phyloP scores from a whole-genome alignment of 495 filamentous ascomycete species.

The Terfezia claveryi region DNA sequence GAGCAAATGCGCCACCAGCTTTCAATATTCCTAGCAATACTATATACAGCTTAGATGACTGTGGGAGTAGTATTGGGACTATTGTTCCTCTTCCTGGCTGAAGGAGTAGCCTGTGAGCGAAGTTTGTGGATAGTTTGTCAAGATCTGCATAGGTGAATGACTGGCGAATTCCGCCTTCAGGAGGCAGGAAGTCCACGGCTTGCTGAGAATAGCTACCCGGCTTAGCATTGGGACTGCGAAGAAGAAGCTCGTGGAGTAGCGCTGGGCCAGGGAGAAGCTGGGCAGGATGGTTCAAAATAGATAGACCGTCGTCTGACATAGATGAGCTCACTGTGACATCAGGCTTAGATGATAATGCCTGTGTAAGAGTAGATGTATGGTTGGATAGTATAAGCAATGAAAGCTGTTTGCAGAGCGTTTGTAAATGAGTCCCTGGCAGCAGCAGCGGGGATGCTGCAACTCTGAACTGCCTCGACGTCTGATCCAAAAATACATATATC shows the following conservation, averaged over 20 bases:
- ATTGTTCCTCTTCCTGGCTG: constrained; percentile 17
- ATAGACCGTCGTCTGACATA: constrained; percentile 19
- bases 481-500: no score
- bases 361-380: background rate
- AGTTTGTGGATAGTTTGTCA: constrained; percentile 30
- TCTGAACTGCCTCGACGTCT: no score
- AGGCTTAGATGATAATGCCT: no score
- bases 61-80: constrained; percentile 51
- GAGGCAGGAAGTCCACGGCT: constrained; percentile 39
- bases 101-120: constrained; percentile 30
- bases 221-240: constrained; percentile 1
- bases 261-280: constrained; percentile 31
- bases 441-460: background rate
- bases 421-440: background rate
- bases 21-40: constrained; percentile 50
- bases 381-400: background rate
- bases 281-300: constrained; percentile 41
- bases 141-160: constrained; percentile 36
- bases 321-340: background rate
- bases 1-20: constrained; percentile 60
- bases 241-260: constrained; percentile 43
- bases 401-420: background rate
- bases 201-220: constrained; percentile 4
- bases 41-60: constrained; percentile 49
- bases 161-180: constrained; percentile 22